Conservation (phyloP, 768 basidiomycete genomes). For the Austroboletus eburneus region DNA sequence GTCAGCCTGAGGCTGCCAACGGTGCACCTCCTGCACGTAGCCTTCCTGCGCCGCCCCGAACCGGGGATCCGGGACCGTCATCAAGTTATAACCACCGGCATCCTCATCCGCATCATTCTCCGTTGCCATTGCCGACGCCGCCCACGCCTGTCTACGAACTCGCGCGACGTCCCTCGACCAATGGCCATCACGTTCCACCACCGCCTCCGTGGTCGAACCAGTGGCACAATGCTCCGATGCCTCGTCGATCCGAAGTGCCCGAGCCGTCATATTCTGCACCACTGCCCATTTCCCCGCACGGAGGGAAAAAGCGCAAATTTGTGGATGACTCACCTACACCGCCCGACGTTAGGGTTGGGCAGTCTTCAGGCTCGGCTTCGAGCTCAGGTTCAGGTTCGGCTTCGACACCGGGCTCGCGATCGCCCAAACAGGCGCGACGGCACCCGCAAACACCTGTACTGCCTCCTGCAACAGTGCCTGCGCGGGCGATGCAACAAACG, state of each 20-base stretch:
- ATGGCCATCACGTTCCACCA: conserved; percentile 33
- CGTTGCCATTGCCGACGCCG: conserved; percentile 30
- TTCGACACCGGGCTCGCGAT: conserved; percentile 22
- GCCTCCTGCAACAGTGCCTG: conserved; percentile 20
- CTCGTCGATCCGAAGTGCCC: conserved; percentile 24
- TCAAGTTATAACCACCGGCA: conserved; percentile 28
- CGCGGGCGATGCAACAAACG: conserved; percentile 33
- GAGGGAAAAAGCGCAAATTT: conserved; percentile 34
- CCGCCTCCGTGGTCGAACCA: conserved; percentile 34
- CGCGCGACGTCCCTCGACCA: conserved; percentile 26
- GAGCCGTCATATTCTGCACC: conserved; percentile 13
- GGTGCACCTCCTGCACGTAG: conserved; percentile 15
- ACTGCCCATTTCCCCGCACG: conserved; percentile 27
- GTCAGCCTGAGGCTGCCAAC: conserved; percentile 28
- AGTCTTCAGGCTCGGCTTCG: conserved; percentile 11
- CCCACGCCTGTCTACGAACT: conserved; percentile 35
- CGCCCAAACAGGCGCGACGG: conserved; percentile 33
- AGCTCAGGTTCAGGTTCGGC: conserved; percentile 1
- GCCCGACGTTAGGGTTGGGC: conserved; percentile 14
- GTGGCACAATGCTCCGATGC: conserved; percentile 21
- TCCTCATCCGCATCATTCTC: conserved; percentile 27
- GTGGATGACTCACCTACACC: conserved; percentile 31
- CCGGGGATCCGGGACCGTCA: conserved; percentile 28
- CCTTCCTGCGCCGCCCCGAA: conserved; percentile 13
- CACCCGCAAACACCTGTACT: conserved; percentile 32